These are phyloP conservation scores for Immersiella caudata DNA, from an alignment of 495 filamentous ascomycete genomes.

Conservation along the genomic window DNA sequence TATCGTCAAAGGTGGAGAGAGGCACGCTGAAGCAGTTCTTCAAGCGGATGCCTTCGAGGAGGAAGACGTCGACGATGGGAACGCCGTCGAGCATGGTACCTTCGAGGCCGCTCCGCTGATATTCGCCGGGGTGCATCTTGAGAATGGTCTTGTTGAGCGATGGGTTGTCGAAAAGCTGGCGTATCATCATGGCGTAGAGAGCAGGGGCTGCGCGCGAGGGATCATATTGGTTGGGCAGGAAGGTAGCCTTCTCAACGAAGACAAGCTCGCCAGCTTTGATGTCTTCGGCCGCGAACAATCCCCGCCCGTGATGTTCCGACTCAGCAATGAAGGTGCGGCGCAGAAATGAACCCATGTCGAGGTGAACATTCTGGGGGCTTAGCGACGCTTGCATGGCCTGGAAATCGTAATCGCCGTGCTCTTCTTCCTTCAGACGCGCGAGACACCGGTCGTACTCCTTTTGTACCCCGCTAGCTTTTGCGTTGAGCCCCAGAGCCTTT, in stretches of 20 bases:
- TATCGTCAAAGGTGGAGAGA: constrained; percentile 41
- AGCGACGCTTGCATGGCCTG: constrained; percentile 40
- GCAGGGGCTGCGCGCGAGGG: constrained; percentile 41
- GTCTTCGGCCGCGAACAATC: constrained; percentile 52
- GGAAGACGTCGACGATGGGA: constrained; percentile 56
- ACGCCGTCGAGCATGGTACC: constrained; percentile 45
- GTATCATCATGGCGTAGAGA: constrained; percentile 45
- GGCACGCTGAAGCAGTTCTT: constrained; percentile 56
- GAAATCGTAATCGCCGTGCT: constrained; percentile 51
- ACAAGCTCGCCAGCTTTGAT: constrained; percentile 55
- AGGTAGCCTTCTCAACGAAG: constrained; percentile 58
- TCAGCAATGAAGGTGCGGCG: constrained; percentile 22
- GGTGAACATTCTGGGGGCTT: constrained; percentile 31
- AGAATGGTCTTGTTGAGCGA: constrained; percentile 44
- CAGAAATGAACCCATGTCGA: constrained; percentile 54
- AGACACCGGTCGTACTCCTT: constrained; percentile 41
- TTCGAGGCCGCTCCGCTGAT: constrained; percentile 34
- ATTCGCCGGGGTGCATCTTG: constrained; percentile 48
- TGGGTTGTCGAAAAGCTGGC: constrained; percentile 56
- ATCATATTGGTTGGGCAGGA: constrained; percentile 38
- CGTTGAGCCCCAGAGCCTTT: constrained; percentile 41
- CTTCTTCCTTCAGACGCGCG: constrained; percentile 41
- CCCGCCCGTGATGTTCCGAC: constrained; percentile 42
- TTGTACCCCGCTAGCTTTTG: constrained; percentile 31
- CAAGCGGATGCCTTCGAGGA: constrained; percentile 48